Base-by-base conservation (phyloP, 2,329 filamentous ascomycete species). In the Fusarium sp. region DNA sequence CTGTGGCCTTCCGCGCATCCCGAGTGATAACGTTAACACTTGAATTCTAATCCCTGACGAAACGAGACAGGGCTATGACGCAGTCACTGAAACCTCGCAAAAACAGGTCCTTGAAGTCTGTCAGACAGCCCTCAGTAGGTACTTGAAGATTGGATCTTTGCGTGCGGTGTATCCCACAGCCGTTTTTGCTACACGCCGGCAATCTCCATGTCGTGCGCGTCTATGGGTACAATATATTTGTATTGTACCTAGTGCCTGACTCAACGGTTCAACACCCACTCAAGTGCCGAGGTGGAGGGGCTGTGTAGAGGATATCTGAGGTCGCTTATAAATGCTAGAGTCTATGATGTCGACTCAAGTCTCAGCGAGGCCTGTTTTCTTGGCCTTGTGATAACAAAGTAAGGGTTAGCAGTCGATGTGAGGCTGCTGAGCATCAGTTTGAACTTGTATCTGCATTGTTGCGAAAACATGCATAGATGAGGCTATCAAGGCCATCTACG, bases 21-120 rank as follows among this genome's bases (percentile, higher is more conserved):
- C 62, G 62, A 53, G 19, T 3, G 26, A 51, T 28, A 34, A 6
- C 12, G 12, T 62, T 58, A 41, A 49, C 49, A 25, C 31, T 39
- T 34, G 43, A 34, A 44, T 56, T 53, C 47, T 40, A 34, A 34
- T 34, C 31, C 31, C n/a, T 34, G 31, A 34, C 31, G 31, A 34
- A 34, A 34, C 31, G 31, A 34, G 36, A 66, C 38, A 52, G 61
- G 58, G 62, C 62, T 55, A 65, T 65, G 62, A 65, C 62, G 62
- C 62, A 65, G 54, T 29, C 29, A 44, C 28, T 58, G 47, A 56
- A 58, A 53, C 57, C 47, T 63, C 38, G 38, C 46, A 40, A 50
- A 41, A 41, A 32, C 47, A 39, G 52, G 52, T 28, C 39, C 32
- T 52, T 39, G 41, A 35, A 13, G 36, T 38, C 15, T 36, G 58